Percentiles rank a stretch among this genome's conserved stretches.
Conservation (phyloP, 495 filamentous ascomycete genomes). For the Hypoxylon subgilvum region DNA sequence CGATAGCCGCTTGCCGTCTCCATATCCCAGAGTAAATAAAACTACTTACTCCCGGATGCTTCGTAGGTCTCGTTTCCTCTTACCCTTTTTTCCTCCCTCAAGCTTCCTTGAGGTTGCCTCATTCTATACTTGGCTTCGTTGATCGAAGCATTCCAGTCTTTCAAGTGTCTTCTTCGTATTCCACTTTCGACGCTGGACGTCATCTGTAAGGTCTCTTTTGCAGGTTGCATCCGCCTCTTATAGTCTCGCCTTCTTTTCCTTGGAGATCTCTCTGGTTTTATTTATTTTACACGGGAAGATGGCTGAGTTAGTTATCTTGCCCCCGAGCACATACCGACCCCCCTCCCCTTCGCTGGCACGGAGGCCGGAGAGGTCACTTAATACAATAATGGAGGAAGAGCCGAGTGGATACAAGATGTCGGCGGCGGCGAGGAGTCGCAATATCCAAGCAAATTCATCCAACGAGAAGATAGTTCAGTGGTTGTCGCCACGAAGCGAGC, state of each 20-base stretch:
- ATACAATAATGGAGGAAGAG: slow-evolving; percentile 85
- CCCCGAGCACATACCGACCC: slow-evolving; percentile 65
- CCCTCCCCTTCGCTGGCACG: slow-evolving; percentile 70
- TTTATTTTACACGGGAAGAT: slow-evolving; percentile 55
- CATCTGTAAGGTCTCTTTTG: slow-evolving; percentile 35
- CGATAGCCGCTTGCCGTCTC: slow-evolving; percentile 40
- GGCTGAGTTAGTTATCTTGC: slow-evolving; percentile 62
- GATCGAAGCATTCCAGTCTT: slow-evolving; percentile 57
- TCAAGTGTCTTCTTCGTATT: slow-evolving; percentile 34
- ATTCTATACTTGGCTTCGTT: slow-evolving; percentile 54
- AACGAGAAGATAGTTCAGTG: slow-evolving; percentile 58
- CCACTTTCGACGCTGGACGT: slow-evolving; percentile 54
- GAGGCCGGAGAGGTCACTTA: slow-evolving; percentile 71
- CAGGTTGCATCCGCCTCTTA: slow-evolving; percentile 19
- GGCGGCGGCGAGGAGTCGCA: slow-evolving; percentile 35
- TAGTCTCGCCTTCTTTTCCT: slow-evolving; percentile 20
- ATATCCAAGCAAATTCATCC: slow-evolving; percentile 50
- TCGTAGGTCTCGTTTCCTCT: slow-evolving; percentile 32
- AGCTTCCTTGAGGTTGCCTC: slow-evolving; percentile 46
- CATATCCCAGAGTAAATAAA: slow-evolving; percentile 40
- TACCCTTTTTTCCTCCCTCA: slow-evolving; percentile 43
- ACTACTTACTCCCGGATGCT: slow-evolving; percentile 38
- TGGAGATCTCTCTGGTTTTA: slow-evolving; percentile 33
- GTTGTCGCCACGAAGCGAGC: slow-evolving; percentile 64
- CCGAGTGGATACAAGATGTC: slow-evolving; percentile 41